Percentiles rank a stretch among this genome's conserved stretches.
These are phyloP conservation scores for Aspergillus carbonarius DNA, from an alignment of 2,329 filamentous ascomycete genomes.

Conservation along the genomic window DNA sequence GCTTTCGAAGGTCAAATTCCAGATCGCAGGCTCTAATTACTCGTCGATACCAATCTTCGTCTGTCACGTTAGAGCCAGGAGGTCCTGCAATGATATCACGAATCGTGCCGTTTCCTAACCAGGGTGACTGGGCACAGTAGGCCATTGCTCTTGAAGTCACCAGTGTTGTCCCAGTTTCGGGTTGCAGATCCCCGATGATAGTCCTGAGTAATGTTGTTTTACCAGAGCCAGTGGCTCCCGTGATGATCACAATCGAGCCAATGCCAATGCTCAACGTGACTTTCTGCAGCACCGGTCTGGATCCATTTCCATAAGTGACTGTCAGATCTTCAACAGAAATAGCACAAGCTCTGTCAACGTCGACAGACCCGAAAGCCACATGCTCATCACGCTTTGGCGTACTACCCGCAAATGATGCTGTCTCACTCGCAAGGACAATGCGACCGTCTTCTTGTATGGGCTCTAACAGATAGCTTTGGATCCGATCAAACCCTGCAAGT, in stretches of 20 bases:
- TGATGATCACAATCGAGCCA: neutral
- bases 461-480: neutral
- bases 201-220: neutral
- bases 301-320: neutral
- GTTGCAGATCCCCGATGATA: neutral
- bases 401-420: neutral
- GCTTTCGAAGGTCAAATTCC: neutral
- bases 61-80: neutral
- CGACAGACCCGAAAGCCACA: neutral
- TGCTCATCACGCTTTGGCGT: neutral
- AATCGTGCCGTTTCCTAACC: neutral
- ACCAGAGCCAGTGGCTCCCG: neutral
- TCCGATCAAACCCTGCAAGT: neutral
- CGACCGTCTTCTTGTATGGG: neutral
- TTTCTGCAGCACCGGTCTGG: neutral
- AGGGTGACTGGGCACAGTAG: neutral
- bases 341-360: neutral
- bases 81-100: neutral
- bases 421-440: neutral
- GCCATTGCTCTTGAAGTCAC: neutral
- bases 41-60: neutral
- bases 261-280: neutral
- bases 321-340: neutral
- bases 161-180: neutral
- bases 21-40: neutral